Evolutionary conservation across 1,284 basidiomycete species (phyloP), one percentile per base, ranked within the genome.

Genomic region (Paramarasmius palmivorus): DNA sequence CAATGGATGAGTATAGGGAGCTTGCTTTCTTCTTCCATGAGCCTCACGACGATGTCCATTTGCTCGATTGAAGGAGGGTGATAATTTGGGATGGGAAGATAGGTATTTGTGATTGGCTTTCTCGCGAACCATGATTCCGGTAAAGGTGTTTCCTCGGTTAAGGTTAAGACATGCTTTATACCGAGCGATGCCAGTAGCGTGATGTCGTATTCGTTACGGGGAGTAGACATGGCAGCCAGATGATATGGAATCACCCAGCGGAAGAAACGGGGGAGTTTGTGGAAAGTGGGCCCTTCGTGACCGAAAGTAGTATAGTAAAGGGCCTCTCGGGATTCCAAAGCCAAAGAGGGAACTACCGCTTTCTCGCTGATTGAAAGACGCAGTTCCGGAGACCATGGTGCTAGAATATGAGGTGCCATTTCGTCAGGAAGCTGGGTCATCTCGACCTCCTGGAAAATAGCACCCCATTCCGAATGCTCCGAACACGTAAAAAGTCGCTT

Each of bases 211-310:
- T 73, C 73, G 54, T 68, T 62, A 1, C 78, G 71, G 0, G 83
- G 83, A 0, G 80, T 83, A 0, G 82, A 84, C 79, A 84, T 83
- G 39, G 82, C 72, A 3, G 83, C 82, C 19, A 86, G 58, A 45
- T 78, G 74, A 60, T 75, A 79, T 5, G 83, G 83, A 34, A 84
- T 68, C 9, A 86, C 69, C 82, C 82, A 85, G 6, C 82, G 73
- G 63, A 85, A 84, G 66, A 80, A 83, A 4, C 82, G 75, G 29
- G 81, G 81, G 3, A 84, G 67, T 55, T 71, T 75, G 58, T 70
- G 70, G 35, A 69, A 73, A 1, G 17, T 34, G 1, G 32, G 49
- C 0, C 41, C 12, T 17, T 29, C 26, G 23, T n/a, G 47, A 23
- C 49, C 40, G 4, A 38, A 20, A 32, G 41, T 46, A 1, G 76